Evolutionary conservation across 352 stramenopile species (phyloP).

Genomic region (Pythium rhizo-oryzae): DNA sequence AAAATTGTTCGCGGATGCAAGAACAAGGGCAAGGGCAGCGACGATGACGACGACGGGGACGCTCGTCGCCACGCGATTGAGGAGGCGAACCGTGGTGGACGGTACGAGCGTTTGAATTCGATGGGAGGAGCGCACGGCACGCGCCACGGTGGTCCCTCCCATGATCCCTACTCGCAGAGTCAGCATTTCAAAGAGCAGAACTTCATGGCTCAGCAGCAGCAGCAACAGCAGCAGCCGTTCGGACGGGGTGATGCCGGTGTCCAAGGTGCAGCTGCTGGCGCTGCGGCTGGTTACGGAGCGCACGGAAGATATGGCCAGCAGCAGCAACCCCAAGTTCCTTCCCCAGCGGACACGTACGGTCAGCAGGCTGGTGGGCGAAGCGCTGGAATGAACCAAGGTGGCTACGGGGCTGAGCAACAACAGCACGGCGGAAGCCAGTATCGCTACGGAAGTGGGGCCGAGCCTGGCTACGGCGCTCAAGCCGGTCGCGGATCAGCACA

Average conservation of each 20-base stretch:
- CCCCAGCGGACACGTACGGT: slow-evolving; percentile 15
- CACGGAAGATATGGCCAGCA: slow-evolving; percentile 20
- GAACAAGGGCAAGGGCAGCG: slow-evolving; percentile 29
- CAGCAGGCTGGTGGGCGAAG: slow-evolving; percentile 16
- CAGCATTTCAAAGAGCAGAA: slow-evolving; percentile 26
- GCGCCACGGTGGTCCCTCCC: neutral
- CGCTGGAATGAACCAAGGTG: slow-evolving; percentile 1
- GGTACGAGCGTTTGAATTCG: slow-evolving; percentile 31
- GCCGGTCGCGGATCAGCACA: neutral
- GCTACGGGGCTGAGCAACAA: slow-evolving; percentile 2
- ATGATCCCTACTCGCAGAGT: slow-evolving; percentile 23
- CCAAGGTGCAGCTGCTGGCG: slow-evolving; percentile 13
- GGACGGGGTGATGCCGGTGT: slow-evolving; percentile 9
- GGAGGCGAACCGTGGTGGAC: slow-evolving; percentile 18
- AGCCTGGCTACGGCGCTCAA: slow-evolving; percentile 2
- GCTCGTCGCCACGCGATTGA: slow-evolving; percentile 16
- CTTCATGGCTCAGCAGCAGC: slow-evolving; percentile 20
- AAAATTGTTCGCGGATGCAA: slow-evolving; percentile 55
- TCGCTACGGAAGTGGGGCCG: slow-evolving; percentile 16
- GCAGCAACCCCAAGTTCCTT: slow-evolving; percentile 5
- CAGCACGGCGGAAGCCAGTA: slow-evolving; percentile 5
- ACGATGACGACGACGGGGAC: slow-evolving; percentile 25
- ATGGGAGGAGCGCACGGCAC: neutral
- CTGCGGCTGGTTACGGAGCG: slow-evolving; percentile 10
- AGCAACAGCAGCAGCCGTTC: slow-evolving; percentile 21